Evolutionary conservation across 75 land plant species (phyloP).

Genomic region (Pinus albicaulis): DNA sequence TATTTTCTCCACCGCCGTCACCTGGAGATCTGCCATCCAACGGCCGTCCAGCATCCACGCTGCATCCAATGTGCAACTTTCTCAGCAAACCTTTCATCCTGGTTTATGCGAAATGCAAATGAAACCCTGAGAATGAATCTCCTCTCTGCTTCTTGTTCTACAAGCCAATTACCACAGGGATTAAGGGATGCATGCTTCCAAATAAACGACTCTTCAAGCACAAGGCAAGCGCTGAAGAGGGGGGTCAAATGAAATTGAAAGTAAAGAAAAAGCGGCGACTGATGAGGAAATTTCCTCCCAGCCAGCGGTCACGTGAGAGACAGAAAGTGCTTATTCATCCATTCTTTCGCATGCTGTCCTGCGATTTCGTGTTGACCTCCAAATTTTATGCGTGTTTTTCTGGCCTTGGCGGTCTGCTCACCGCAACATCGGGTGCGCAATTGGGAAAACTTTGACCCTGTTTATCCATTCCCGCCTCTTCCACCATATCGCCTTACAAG

Average conservation of each 20-base stretch:
- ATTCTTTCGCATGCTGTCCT: too few relatives aligned
- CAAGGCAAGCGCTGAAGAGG: neutral
- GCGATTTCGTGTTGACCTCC: too few relatives aligned
- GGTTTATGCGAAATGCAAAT: too few relatives aligned
- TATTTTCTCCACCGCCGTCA: neutral
- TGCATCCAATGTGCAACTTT: constrained; percentile 73
- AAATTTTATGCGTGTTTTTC: too few relatives aligned
- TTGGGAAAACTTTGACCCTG: too few relatives aligned
- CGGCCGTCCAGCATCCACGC: constrained; percentile 16
- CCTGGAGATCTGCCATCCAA: constrained; percentile 8
- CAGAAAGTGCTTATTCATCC: too few relatives aligned
- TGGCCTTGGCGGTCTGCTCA: too few relatives aligned
- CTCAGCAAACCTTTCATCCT: constrained; percentile 74
- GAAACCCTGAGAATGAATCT: neutral
- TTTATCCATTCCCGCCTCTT: too few relatives aligned
- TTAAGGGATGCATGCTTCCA: neutral
- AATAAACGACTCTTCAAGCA: neutral
- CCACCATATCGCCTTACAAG: too few relatives aligned
- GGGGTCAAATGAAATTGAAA: too few relatives aligned
- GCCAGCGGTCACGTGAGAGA: neutral
- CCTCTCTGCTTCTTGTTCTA: neutral
- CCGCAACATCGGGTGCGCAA: too few relatives aligned
- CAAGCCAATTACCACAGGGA: neutral
- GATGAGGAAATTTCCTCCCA: neutral
- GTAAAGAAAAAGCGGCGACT: neutral